Evolutionary conservation across 768 basidiomycete genomes (phyloP).

Genomic region (Tylopilus intermedius): DNA sequence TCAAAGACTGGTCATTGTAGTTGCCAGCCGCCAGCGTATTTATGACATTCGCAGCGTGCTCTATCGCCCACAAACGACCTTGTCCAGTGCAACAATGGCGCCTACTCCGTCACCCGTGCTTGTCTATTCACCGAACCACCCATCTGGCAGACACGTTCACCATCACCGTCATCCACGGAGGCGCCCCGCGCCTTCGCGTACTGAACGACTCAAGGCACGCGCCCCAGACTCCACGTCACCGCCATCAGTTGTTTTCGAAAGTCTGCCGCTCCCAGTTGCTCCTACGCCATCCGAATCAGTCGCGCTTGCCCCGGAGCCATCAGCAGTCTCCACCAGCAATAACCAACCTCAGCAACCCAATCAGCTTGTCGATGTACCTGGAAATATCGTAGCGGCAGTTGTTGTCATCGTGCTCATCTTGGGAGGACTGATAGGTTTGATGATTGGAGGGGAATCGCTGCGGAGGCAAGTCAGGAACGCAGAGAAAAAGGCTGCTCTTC

Average conservation of each 20-base stretch:
- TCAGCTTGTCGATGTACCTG: conserved; percentile 12
- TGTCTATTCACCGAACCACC: neutral
- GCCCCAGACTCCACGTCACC: neutral
- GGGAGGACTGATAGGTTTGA: conserved; percentile 24
- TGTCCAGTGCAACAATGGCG: conserved; percentile 16
- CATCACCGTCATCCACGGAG: conserved; percentile 10
- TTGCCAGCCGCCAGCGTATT: conserved; percentile 25
- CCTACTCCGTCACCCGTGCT: conserved; percentile 14
- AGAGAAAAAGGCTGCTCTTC: neutral
- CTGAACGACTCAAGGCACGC: conserved; percentile 7
- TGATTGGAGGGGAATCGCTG: conserved; percentile 25
- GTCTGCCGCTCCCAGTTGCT: neutral
- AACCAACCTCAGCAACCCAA: conserved; percentile 2
- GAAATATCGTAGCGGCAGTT: conserved; percentile 20
- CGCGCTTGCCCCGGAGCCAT: conserved; percentile 3
- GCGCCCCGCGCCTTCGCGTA: neutral
- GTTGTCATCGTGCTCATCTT: conserved; percentile 25
- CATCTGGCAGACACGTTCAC: conserved; percentile 7
- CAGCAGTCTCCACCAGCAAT: neutral
- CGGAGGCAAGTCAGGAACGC: conserved; percentile 15
- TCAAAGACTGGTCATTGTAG: neutral
- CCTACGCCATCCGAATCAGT: conserved; percentile 6
- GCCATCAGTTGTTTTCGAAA: conserved; percentile 8
- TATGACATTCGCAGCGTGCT: conserved; percentile 14
- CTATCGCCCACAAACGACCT: neutral